These are phyloP conservation scores for Populus tomentosa DNA, from an alignment of 441 rosid species.

Conservation along the genomic window DNA sequence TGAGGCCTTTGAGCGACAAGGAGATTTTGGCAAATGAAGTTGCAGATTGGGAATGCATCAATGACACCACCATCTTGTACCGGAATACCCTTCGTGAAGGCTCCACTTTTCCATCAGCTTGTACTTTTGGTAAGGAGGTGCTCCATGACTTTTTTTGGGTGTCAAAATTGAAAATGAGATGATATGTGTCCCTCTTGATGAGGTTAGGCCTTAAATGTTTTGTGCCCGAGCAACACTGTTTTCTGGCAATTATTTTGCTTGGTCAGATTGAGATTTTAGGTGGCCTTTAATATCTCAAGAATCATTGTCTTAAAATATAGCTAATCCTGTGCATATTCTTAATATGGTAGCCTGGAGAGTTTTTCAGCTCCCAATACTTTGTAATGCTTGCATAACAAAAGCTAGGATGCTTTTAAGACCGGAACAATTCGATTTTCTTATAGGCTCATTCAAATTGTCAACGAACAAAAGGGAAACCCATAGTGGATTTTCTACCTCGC, in stretches of 20 bases:
- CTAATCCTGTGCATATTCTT: neutral
- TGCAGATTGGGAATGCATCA: conserved; percentile 71
- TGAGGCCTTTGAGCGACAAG: conserved; percentile 69
- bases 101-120: conserved; percentile 60
- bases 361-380: neutral
- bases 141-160: neutral
- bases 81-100: conserved; percentile 53
- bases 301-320: neutral
- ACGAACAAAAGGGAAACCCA: neutral
- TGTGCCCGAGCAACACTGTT: neutral
- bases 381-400: neutral
- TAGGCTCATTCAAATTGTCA: neutral
- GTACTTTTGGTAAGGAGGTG: conserved; percentile 52
- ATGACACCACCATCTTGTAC: conserved; percentile 50
- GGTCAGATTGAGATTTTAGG: neutral
- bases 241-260: neutral
- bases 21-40: conserved; percentile 47
- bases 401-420: neutral
- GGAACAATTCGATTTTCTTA: neutral
- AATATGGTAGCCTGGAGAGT: neutral
- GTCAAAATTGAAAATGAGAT: neutral
- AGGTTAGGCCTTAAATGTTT: neutral
- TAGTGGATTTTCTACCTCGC: neutral
- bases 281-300: neutral
- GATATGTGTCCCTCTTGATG: neutral